A percentile compares a stretch with the other conserved stretches of the same genome.
Evolutionary conservation across 2,329 filamentous ascomycete species (phyloP).

Genomic region (Mycosphaerella sp.): DNA sequence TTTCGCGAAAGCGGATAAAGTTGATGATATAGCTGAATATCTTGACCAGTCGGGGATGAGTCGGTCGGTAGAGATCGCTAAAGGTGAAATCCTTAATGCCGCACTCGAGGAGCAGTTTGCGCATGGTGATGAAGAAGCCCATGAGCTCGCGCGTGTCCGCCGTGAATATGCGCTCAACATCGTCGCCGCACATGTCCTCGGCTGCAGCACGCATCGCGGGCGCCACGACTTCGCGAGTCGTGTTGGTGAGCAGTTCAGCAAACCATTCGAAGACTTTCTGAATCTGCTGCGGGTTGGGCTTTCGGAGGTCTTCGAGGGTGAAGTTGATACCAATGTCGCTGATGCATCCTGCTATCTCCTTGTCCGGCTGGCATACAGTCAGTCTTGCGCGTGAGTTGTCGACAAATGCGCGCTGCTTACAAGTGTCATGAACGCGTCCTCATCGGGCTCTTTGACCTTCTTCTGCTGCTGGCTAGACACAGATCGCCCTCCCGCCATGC

Average conservation of each 20-base stretch:
- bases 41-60: conserved; percentile 81
- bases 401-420: conserved; percentile 28
- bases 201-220: conserved; percentile 91
- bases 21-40: conserved; percentile 99
- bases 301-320: conserved; percentile 76
- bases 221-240: conserved; percentile 85
- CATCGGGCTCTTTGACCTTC: conserved; percentile 37
- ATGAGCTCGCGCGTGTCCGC: conserved; percentile 87
- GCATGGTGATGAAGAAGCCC: conserved; percentile 86
- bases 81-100: conserved; percentile 92
- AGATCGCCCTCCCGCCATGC: conserved; percentile 40
- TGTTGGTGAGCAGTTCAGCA: conserved; percentile 86
- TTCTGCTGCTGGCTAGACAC: conserved; percentile 36
- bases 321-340: conserved; percentile 93
- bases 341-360: conserved; percentile 93
- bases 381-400: conserved; percentile 4
- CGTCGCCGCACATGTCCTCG: conserved; percentile 78
- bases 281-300: conserved; percentile 88
- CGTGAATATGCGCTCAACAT: conserved; percentile 69
- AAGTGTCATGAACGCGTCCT: conserved; percentile 48
- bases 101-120: conserved; percentile 73
- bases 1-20: conserved; percentile 94
- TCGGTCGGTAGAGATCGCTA: conserved; percentile 83
- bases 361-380: conserved; percentile 47
- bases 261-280: conserved; percentile 99